A percentile compares a stretch with the other conserved stretches of the same genome.
These are phyloP conservation scores for Inga oerstediana DNA, from an alignment of 306 rosid genomes.

Conservation along the genomic window DNA sequence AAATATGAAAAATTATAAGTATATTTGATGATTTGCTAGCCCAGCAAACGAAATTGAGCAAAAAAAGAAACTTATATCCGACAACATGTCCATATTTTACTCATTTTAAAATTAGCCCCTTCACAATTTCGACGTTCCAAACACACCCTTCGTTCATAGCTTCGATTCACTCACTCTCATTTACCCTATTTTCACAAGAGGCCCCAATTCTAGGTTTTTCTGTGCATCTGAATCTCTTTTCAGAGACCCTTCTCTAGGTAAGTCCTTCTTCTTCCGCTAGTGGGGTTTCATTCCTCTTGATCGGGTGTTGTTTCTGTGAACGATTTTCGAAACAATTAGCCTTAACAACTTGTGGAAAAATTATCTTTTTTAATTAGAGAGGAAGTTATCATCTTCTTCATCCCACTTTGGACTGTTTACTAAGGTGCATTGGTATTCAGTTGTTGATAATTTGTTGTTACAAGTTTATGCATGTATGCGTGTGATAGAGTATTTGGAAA, in stretches of 20 bases:
- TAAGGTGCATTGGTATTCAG: background rate
- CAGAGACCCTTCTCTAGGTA: constrained; percentile 2
- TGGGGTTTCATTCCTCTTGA: constrained; percentile 3
- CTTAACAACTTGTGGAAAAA: background rate
- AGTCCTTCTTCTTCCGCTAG: constrained; percentile 7
- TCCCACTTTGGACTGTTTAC: background rate
- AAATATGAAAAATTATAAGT: background rate
- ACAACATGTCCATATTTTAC: background rate
- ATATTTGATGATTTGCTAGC: background rate
- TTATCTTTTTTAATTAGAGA: background rate
- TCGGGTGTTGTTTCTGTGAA: background rate
- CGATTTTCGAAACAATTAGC: background rate
- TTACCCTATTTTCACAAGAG: constrained; percentile 13
- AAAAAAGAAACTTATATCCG: background rate
- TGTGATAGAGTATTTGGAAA: background rate
- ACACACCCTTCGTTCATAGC: background rate
- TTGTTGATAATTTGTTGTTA: background rate
- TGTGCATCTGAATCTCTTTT: constrained; percentile 13
- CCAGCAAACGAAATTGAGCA: background rate
- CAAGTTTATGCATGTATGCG: background rate
- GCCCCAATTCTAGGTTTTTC: constrained; percentile 31
- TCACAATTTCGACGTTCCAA: background rate
- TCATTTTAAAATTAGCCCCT: background rate
- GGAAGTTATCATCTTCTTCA: background rate
- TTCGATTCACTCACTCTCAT: background rate